A percentile compares a stretch with the other conserved stretches of the same genome.
phyloP scores from a whole-genome alignment of 1,284 basidiomycete species.

The Boletellus deceptivus region DNA sequence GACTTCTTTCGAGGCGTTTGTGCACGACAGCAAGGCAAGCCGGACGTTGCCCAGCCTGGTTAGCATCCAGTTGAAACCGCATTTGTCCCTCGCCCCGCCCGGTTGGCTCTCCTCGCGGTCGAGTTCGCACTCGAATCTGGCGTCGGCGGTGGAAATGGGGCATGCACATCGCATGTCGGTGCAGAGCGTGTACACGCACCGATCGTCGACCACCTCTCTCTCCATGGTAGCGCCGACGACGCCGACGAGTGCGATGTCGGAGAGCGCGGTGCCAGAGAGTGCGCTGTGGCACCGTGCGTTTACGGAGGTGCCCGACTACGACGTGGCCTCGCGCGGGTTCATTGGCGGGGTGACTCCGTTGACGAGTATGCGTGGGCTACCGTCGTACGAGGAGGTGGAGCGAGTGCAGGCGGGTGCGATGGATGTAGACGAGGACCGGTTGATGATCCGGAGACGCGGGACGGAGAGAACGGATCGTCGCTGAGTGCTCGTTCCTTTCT shows the following conservation, averaged over 20 bases:
- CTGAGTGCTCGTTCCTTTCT: too few species aligned
- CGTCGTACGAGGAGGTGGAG: constrained; percentile 73
- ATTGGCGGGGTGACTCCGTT: constrained; percentile 86
- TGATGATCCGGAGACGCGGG: constrained; percentile 11
- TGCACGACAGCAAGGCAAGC: constrained; percentile 52
- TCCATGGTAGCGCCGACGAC: background rate
- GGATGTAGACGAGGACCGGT: constrained; percentile 2
- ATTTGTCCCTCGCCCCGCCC: constrained; percentile 37
- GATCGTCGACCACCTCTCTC: too few species aligned
- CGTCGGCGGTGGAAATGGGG: constrained; percentile 8
- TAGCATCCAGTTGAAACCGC: constrained; percentile 61
- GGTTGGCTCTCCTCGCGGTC: constrained; percentile 40
- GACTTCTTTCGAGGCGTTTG: constrained; percentile 41
- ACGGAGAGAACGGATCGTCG: too few species aligned
- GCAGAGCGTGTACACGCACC: background rate
- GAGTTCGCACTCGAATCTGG: constrained; percentile 36
- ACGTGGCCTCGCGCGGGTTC: constrained; percentile 77
- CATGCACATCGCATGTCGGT: constrained; percentile 5
- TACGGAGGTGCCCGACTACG: constrained; percentile 82
- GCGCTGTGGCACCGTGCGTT: constrained; percentile 56
- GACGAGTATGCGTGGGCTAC: constrained; percentile 67
- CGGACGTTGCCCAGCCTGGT: constrained; percentile 54
- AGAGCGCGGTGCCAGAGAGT: constrained; percentile 20
- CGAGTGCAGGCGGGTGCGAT: background rate
- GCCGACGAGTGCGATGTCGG: background rate